Evolutionary conservation across 305 asterid species (phyloP), one percentile per base, ranked within the genome.

Genomic region (Fraxinus xanthoxyloides): DNA sequence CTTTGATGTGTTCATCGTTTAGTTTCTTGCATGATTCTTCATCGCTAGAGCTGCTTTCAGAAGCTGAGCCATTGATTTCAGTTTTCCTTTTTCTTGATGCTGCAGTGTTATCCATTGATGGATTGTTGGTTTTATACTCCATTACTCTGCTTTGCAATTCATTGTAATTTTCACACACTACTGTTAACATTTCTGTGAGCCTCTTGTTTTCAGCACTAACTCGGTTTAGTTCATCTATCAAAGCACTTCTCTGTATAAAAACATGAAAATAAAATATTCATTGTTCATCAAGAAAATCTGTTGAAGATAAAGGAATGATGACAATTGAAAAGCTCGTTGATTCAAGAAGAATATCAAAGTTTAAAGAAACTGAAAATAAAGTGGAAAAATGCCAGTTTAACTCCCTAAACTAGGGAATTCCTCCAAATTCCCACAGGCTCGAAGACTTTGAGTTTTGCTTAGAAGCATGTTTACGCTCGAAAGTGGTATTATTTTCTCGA

Each of bases 131-230:
- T 83, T 85, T 87, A 28, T 84, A 83, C 67, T 87, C 94, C 76
- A 40, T 77, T 30, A 91, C 59, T 28, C 92, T 89, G 31, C 75
- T 90, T 31, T 85, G 86, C 81, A 95, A 83, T 72, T 87, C 78
- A 69, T 77, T 88, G 85, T 94, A 95, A 32, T 87, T 91, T 84
- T 93, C 92, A 75, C 87, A 88, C 89, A 90, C 74, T 2, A 80
- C 87, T 7, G 90, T 88, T 21, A 94, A 34, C 92, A 89, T 77
- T 72, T 94, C 92, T 51, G 94, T 88, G 63, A 95, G 87, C 81
- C 84, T 95, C 91, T 91, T 91, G 90, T 95, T 95, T 79, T 95
- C 99, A 28, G 93, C 94, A 78, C 82, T 89, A 83, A 89, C 92
- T 75, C 97, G 83, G 32, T 86, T 90, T 74, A 95, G 77, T 86